Evolutionary conservation across 2,329 filamentous ascomycete species (phyloP).

Genomic region (Stachybotrys elegans): DNA sequence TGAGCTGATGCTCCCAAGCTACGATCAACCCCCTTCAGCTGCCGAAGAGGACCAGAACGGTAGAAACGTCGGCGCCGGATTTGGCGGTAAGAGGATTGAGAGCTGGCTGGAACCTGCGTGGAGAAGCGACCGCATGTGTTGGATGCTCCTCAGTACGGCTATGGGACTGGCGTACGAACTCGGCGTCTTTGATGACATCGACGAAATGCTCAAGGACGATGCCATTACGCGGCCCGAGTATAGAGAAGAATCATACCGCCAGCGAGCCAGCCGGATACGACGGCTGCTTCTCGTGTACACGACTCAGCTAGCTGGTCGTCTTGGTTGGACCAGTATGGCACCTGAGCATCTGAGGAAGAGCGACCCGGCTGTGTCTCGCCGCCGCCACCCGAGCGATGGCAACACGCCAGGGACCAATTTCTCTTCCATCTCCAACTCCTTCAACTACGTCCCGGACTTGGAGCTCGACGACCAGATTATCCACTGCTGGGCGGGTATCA

Average conservation of each 20-base stretch:
- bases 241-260: conserved; percentile 71
- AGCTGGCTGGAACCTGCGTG: conserved; percentile 96
- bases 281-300: conserved; percentile 85
- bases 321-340: conserved; percentile 92
- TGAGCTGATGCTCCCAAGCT: conserved; percentile 60
- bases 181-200: conserved; percentile 89
- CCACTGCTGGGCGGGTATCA: conserved; percentile 92
- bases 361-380: conserved; percentile 50
- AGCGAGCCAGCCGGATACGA: conserved; percentile 76
- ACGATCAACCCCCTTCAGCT: conserved; percentile 38
- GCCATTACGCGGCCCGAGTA: conserved; percentile 59
- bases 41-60: conserved; percentile 23
- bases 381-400: conserved; percentile 46
- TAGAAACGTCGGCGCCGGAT: conserved; percentile 41
- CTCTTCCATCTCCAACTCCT: conserved; percentile 50
- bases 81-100: conserved; percentile 80
- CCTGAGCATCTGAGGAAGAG: conserved; percentile 59
- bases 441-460: conserved; percentile 63
- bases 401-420: conserved; percentile 56
- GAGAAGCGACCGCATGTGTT: conserved; percentile 92
- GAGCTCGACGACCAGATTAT: conserved; percentile 66
- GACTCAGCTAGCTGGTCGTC: conserved; percentile 85
- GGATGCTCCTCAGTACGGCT: conserved; percentile 92
- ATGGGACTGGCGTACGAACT: conserved; percentile 89
- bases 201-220: conserved; percentile 58